These are phyloP conservation scores for Penicillium parvum DNA, from an alignment of 495 filamentous ascomycete species.

Conservation along the genomic window DNA sequence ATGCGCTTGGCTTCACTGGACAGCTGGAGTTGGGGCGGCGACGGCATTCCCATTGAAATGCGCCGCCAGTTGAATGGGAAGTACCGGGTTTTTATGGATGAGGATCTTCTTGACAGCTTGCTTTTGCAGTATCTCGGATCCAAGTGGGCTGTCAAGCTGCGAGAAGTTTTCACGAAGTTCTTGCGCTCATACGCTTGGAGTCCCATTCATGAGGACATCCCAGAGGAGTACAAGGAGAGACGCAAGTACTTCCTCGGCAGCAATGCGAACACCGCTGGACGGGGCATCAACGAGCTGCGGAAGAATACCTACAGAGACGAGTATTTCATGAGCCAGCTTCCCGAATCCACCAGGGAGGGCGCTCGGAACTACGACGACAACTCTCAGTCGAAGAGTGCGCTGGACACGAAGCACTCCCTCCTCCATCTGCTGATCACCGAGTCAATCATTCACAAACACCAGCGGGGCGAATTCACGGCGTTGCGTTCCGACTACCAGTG, in stretches of 20 bases:
- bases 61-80: conserved; percentile 59
- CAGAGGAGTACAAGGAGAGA: conserved; percentile 40
- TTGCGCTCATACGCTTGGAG: conserved; percentile 37
- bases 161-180: conserved; percentile 33
- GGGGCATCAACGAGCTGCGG: conserved; percentile 31
- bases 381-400: conserved; percentile 32
- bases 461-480: conserved; percentile 55
- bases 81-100: conserved; percentile 60
- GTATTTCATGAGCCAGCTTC: conserved; percentile 55
- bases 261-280: conserved; percentile 2
- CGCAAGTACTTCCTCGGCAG: conserved; percentile 46
- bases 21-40: conserved; percentile 56
- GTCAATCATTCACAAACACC: conserved; percentile 52
- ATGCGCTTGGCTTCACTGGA: conserved; percentile 57
- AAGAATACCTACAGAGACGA: conserved; percentile 37
- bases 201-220: conserved; percentile 30
- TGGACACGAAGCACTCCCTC: conserved; percentile 56
- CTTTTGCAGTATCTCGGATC: conserved; percentile 62
- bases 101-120: conserved; percentile 62
- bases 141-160: conserved; percentile 55
- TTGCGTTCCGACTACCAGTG: conserved; percentile 59
- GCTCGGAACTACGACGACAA: conserved; percentile 32
- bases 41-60: conserved; percentile 54
- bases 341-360: conserved; percentile 20
- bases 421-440: conserved; percentile 61